Percentiles rank a stretch among this genome's conserved stretches.
Evolutionary conservation across 441 rosid genomes (phyloP).

Genomic region (Pelargonium citronellum): DNA sequence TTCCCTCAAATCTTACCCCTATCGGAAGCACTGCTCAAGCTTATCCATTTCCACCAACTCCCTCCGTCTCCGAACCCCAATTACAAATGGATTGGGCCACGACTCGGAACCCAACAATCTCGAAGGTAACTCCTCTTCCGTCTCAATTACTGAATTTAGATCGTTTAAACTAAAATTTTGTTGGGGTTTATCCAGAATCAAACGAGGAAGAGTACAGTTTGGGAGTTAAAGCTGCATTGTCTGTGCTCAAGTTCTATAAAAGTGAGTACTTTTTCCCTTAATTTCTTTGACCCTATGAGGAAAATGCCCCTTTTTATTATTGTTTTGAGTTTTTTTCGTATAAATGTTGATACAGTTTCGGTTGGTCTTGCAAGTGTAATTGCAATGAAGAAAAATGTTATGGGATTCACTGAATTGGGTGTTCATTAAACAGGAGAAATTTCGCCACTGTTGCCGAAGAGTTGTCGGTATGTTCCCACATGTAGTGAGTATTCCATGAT

Average conservation of each 20-base stretch:
- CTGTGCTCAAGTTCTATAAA: constrained; percentile 71
- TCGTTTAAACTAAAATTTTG: neutral
- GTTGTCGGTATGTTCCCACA: constrained; percentile 76
- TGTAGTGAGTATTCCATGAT: constrained; percentile 89
- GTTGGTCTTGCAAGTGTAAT: neutral
- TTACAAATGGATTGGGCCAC: constrained; percentile 16
- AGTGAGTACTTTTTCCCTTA: constrained; percentile 30
- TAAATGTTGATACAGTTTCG: neutral
- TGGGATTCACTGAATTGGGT: constrained; percentile 16
- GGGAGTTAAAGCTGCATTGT: constrained; percentile 74
- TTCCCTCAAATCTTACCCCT: constrained; percentile 1
- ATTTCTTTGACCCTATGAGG: neutral
- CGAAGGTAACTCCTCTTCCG: constrained; percentile 27
- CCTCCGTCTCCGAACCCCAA: constrained; percentile 17
- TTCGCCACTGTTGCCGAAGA: constrained; percentile 69
- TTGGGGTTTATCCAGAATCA: constrained; percentile 19
- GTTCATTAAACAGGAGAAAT: constrained; percentile 63
- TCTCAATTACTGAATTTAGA: neutral
- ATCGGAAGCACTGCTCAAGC: constrained; percentile 15
- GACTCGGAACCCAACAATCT: constrained; percentile 28
- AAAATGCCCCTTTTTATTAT: neutral
- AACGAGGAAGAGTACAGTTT: constrained; percentile 41
- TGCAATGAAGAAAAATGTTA: neutral
- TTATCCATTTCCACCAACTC: constrained; percentile 19
- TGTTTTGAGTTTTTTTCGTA: too few relatives aligned